A percentile compares a stretch with the other conserved stretches of the same genome.
Evolutionary conservation across 192 early-diverging fungal genomes (phyloP).

Genomic region (Chytriomyces sp.): DNA sequence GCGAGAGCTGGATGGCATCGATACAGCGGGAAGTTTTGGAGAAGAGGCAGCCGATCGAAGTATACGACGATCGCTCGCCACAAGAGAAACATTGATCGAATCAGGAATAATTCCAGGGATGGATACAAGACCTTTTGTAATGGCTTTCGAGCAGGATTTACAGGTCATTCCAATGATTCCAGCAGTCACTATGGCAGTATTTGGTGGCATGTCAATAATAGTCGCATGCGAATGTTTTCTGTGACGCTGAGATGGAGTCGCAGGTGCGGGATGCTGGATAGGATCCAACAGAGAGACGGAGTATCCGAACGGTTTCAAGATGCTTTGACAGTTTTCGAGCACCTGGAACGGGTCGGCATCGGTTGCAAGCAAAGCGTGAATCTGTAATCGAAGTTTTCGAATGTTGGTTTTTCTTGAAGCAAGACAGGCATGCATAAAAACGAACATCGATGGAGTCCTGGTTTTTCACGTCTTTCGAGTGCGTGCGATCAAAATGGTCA

Average conservation of each 20-base stretch:
- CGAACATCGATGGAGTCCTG: neutral
- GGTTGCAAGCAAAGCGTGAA: too few relatives aligned
- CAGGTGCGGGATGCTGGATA: too few relatives aligned
- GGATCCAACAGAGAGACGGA: too few relatives aligned
- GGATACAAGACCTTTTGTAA: constrained; percentile 58
- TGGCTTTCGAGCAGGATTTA: constrained; percentile 79
- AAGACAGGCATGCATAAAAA: neutral
- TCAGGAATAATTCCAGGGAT: neutral
- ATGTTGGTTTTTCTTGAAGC: too few relatives aligned
- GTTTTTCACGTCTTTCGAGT: neutral
- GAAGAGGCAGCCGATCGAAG: neutral
- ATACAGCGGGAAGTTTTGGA: neutral
- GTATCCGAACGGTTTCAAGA: neutral
- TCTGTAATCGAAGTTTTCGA: too few relatives aligned
- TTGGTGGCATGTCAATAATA: too few relatives aligned
- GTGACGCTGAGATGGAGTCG: too few relatives aligned
- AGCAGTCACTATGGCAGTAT: constrained; percentile 32
- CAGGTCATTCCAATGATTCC: constrained; percentile 91
- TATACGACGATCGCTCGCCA: neutral
- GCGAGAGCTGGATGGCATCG: neutral
- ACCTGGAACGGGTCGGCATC: neutral
- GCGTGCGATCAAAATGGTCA: neutral
- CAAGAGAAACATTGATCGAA: constrained; percentile 2
- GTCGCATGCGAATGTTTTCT: too few relatives aligned
- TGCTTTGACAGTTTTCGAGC: neutral